Base-by-base conservation (phyloP, 164 flowering plant species). In the Tetrastigma voinierianum region DNA sequence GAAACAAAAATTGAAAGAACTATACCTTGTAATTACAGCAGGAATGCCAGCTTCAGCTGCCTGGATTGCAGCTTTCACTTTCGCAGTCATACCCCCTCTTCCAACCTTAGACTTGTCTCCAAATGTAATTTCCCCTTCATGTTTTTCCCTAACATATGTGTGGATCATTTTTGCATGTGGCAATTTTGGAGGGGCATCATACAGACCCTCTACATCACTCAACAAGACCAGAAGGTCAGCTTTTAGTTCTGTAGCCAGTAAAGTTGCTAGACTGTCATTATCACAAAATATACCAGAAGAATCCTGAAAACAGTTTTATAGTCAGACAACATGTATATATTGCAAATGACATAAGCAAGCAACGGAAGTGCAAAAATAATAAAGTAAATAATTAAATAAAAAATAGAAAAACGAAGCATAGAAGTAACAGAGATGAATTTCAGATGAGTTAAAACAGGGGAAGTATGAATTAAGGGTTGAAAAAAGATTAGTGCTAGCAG, bases 221-320 rank as follows among this genome's bases (percentile, higher is more conserved):
- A 93, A 76, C 68, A 93, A 64, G 55, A 93, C 72, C 73, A 91
- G 94, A 65, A 93, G 92, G 70, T 93, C 96, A 54, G 92, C 98
- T 74, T 88, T 88, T 17, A 91, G 81, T 70, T 91, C 94, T 70
- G 86, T 59, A 74, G 97, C 96, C 73, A 93, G 72, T 51, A 93
- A 64, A 49, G 90, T 96, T 47, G 98, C 90, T 60, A 93, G 79
- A 76, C 98, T 91, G 77, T 90, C 98, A 68, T 89, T 93, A 61
- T 93, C 97, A 97, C 97, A 93, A 66, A 93, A 93, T 69, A 93
- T 93, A 46, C 98, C 97, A 78, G 91, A 93, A 64, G 94, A 85
- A 83, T 91, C 98, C 96, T 93, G 83, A 60, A 81, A 68, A 72
- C 32, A 15, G 49, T 23, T 46, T 32, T 46, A 17, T 32, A 48